Evolutionary conservation across 148 eudicot species (phyloP), one percentile per base, ranked within the genome.

Genomic region (Pharnaceum exiguum): DNA sequence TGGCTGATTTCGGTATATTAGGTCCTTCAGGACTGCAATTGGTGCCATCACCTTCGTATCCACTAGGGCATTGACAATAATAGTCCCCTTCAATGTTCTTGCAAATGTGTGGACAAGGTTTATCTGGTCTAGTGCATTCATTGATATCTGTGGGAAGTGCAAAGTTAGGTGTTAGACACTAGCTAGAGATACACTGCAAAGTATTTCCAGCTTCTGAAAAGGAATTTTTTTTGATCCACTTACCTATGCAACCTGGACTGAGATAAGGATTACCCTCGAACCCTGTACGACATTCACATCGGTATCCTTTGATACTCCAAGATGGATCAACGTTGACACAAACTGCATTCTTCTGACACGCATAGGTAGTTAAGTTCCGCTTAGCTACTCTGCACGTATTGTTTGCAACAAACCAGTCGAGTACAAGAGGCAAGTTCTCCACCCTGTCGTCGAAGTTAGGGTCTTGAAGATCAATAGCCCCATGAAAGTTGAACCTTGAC

Each of bases 181-280:
- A n/a, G n/a, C n/a, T n/a, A n/a, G n/a, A n/a, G n/a, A n/a, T n/a
- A n/a, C n/a, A n/a, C n/a, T n/a, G n/a, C n/a, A n/a, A n/a, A n/a
- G n/a, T n/a, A n/a, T n/a, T n/a, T n/a, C n/a, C n/a, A n/a, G n/a
- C n/a, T n/a, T n/a, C n/a, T n/a, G n/a, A n/a, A n/a, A n/a, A n/a
- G n/a, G n/a, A n/a, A n/a, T n/a, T n/a, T n/a, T n/a, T n/a, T n/a
- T n/a, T n/a, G n/a, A 32, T 16, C 24, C 24, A 49, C 57, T 38
- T 15, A 63, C 67, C 67, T 63, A 29, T 51, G 27, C 67, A 63
- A 31, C 67, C 67, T 12, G 57, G 67, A 29, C 19, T 12, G 16
- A 63, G 50, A 51, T 63, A 63, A 9, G 67, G 67, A 51, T 63
- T 63, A 21, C 67, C 67, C 51, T 63, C 51, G 23, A 28, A 63